These are phyloP conservation scores for Fusarium sp. DNA, from an alignment of 2,329 filamentous ascomycete genomes.

Conservation along the genomic window DNA sequence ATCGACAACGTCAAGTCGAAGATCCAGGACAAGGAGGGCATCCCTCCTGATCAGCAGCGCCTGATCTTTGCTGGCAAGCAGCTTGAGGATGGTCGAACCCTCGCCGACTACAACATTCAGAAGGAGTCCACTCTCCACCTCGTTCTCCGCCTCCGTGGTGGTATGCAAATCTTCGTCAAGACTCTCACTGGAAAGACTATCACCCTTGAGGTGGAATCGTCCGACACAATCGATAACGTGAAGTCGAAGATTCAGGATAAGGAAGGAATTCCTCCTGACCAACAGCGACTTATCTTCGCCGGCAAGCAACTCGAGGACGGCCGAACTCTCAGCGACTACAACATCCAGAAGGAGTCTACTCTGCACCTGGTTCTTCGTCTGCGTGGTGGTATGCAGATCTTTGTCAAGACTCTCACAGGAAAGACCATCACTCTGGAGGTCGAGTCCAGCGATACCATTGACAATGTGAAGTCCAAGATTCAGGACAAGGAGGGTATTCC, in stretches of 20 bases:
- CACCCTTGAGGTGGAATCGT: conserved; percentile 89
- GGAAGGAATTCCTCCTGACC: conserved; percentile 93
- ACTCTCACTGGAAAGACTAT: conserved; percentile 94
- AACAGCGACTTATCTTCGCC: conserved; percentile 93
- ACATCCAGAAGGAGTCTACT: conserved; percentile 93
- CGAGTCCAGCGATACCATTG: conserved; percentile 90
- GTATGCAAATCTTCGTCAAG: conserved; percentile 92
- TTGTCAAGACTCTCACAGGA: conserved; percentile 87
- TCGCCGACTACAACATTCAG: conserved; percentile 95
- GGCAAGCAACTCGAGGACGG: conserved; percentile 95
- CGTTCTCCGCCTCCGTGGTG: conserved; percentile 88
- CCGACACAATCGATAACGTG: conserved; percentile 93
- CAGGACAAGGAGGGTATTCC: conserved; percentile 99
- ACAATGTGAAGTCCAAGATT: conserved; percentile 98
- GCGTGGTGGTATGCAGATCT: conserved; percentile 82
- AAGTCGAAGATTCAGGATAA: conserved; percentile 95
- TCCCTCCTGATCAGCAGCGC: conserved; percentile 94
- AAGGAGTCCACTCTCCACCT: conserved; percentile 90
- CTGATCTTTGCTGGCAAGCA: conserved; percentile 97
- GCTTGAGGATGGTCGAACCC: conserved; percentile 90
- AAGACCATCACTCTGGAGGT: conserved; percentile 96
- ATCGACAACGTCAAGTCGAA: conserved; percentile 98
- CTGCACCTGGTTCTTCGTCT: conserved; percentile 84
- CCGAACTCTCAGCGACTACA: conserved; percentile 92
- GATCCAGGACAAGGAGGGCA: conserved; percentile 98